Base-by-base conservation (phyloP, 108 stramenopile species). In the Skeletonema costatum region DNA sequence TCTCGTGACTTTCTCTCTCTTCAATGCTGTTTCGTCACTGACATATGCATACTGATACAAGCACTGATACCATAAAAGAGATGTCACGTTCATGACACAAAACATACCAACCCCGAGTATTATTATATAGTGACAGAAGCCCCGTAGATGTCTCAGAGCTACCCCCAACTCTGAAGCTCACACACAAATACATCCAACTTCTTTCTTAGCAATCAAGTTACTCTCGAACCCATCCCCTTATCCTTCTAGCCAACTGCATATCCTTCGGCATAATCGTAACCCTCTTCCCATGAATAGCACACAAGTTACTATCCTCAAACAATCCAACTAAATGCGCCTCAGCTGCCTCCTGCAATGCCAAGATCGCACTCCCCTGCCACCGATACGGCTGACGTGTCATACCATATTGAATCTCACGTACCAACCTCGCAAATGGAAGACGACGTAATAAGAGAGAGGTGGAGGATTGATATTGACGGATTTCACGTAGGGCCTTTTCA, bases 221-320 rank as follows among this genome's bases (percentile, higher is more conserved):
- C 70, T 90, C 90, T 76, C 95, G 53, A 42, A 71, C 48, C 48
- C 68, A 68, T 53, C 97, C 97, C 32, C 97, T 88, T 75, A 97
- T 96, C 59, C 97, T 88, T 72, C 95, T 74, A 9, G 97, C 97
- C 63, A 97, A 80, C 79, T 97, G 97, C 85, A 99, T 95, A 75
- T 99, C 98, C 79, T 97, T 97, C 32, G 97, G 95, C 97, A 99
- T 98, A 76, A 98, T 98, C 12, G 98, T 99, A 6, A 99, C 97
- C 59, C 98, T 92, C 81, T 95, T 97, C 5, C 85, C 98, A 86
- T 99, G 98, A 78, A 98, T 92, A 50, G 97, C 97, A 84, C 97
- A 98, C 39, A 97, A 78, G 83, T 98, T 98, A 63, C 89, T 83
- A 87, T 99, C 98, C 85, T 98, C 96, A 86, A 99, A 99, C 30